Evolutionary conservation across 2,329 filamentous ascomycete species (phyloP).

Genomic region (Exutisphaerella laricina): DNA sequence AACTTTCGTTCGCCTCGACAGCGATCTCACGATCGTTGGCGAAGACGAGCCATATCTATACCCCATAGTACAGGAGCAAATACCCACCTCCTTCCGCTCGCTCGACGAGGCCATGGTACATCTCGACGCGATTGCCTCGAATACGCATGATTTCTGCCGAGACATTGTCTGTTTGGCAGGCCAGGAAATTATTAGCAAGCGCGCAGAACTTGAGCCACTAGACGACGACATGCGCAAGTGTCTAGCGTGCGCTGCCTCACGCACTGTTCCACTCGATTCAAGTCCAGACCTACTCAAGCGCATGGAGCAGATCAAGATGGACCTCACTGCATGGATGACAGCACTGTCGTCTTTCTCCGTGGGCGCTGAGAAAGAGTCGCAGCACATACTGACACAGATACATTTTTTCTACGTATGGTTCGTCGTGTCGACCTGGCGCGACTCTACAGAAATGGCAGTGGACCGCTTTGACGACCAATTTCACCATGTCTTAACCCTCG

Average conservation of each 20-base stretch:
- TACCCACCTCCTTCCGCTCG: conserved; percentile 14
- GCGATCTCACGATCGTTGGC: conserved; percentile 16
- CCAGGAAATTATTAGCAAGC: conserved; percentile 5
- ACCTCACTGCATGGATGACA: conserved; percentile 15
- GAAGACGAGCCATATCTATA: conserved; percentile 18
- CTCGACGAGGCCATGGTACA: conserved; percentile 18
- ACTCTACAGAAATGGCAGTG: conserved; percentile 12
- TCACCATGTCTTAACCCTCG: conserved; percentile 10
- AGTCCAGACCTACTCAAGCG: conserved; percentile 3
- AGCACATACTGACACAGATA: conserved; percentile 14
- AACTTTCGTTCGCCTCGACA: conserved; percentile 16
- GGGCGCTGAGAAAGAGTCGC: conserved; percentile 5
- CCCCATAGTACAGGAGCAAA: conserved; percentile 11
- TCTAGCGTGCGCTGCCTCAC: conserved; percentile 15
- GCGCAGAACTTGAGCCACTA: conserved; percentile 9
- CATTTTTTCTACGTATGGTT: conserved; percentile 20
- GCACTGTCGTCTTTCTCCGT: conserved; percentile 9
- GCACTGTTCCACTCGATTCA: conserved; percentile 6
- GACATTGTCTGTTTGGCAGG: conserved; percentile 16
- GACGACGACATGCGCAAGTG: conserved; percentile 18
- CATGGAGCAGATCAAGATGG: conserved; percentile 12
- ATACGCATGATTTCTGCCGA: conserved; percentile 11
- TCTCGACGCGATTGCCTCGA: conserved; percentile 14
- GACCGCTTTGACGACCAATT: conserved; percentile 18
- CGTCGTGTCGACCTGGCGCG: conserved; percentile 15